phyloP scores from a whole-genome alignment of 805 yeast genomes.

The Starmera caribaea region DNA sequence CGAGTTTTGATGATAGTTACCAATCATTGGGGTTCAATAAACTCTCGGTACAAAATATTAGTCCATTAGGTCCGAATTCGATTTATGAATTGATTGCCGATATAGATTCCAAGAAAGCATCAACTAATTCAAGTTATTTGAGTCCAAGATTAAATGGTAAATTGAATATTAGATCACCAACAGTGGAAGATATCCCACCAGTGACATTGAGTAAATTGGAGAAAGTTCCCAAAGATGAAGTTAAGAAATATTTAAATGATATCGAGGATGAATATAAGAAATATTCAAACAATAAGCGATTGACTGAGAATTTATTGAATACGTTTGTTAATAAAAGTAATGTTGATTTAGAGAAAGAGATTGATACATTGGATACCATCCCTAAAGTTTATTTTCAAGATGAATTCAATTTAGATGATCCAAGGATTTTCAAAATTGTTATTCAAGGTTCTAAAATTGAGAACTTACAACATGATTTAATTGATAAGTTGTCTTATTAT shows the following conservation, averaged over 20 bases:
- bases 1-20: slow-evolving; percentile 25
- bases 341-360: slow-evolving; percentile 13
- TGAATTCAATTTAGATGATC: slow-evolving; percentile 78
- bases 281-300: slow-evolving; percentile 31
- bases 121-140: slow-evolving; percentile 3
- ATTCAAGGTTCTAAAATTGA: slow-evolving; percentile 48
- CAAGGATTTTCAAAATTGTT: slow-evolving; percentile 70
- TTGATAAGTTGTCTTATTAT: slow-evolving; percentile 72
- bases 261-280: slow-evolving; percentile 35
- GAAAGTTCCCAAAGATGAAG: slow-evolving; percentile 31
- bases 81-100: slow-evolving; percentile 67
- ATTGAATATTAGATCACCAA: slow-evolving; percentile 52
- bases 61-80: slow-evolving; percentile 66
- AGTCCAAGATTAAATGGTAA: slow-evolving; percentile 23
- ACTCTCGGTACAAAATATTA: slow-evolving; percentile 28
- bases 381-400: slow-evolving; percentile 63
- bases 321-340: slow-evolving; percentile 7
- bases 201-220: slow-evolving; percentile 51
- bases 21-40: slow-evolving; percentile 30
- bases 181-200: slow-evolving; percentile 77
- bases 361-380: slow-evolving; percentile 30
- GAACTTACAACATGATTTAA: slow-evolving; percentile 47
- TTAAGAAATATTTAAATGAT: slow-evolving; percentile 34
- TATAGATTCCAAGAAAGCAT: slow-evolving; percentile 33
- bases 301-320: slow-evolving; percentile 26